Base-by-base conservation (phyloP, 2,329 filamentous ascomycete species). In the Lasiodiplodia theobromae region DNA sequence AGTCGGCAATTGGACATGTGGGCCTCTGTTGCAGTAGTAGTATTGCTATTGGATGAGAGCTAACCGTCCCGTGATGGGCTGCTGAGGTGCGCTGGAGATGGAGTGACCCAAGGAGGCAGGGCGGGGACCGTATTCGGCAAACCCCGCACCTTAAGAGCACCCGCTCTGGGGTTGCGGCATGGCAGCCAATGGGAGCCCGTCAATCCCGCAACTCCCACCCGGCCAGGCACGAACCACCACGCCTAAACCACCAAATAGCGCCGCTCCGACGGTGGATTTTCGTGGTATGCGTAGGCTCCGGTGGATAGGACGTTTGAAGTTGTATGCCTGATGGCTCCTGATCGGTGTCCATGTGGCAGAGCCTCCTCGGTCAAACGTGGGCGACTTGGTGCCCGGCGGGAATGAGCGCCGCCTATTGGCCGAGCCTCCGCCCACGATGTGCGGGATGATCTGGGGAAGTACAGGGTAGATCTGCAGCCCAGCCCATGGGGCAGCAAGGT, bases 361-460 rank as follows among this genome's bases (percentile, higher is more conserved):
- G 54, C 7, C 34, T 7, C 21, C 23, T 12, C n/a, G 3, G 8
- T 12, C 25, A 10, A 25, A 31, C 14, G 6, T 25, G 40, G 16
- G 25, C 58, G 47, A 64, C 44, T 64, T 47, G 51, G 28, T 28
- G 4, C 2, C 44, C 47, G 3, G 47, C 60, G 60, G 60, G 44
- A 64, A 52, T 64, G 60, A 12, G 31, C 10, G n/a, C 18, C 44
- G 10, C 3, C 47, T 31, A 64, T 64, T 64, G 60, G 47, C 31
- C 44, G 16, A 18, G 12, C 10, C 60, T 52, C 60, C 60, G 47
- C 47, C 44, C 40, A 37, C 25, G 11, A 18, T 37, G 47, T 64
- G 44, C 60, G 60, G 60, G 60, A 64, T 52, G 31, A 64, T 64
- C 60, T 53, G 60, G 60, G 60, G 60, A 53, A 64, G 60, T 64